Base-by-base conservation (phyloP, 306 rosid genomes). In the Vigna radiata region DNA sequence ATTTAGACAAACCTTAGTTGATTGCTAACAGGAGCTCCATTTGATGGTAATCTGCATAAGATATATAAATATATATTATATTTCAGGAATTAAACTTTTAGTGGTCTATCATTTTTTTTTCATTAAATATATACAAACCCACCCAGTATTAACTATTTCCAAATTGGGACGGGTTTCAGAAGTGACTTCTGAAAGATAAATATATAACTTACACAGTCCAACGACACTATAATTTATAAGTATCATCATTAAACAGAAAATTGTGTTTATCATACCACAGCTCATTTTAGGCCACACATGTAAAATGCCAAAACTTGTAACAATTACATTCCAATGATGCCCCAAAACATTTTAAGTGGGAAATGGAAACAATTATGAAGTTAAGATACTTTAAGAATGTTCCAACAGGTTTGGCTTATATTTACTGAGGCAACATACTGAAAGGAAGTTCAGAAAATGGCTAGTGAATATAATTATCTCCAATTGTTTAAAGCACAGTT, bases 11-110 rank as follows among this genome's bases (percentile, higher is more conserved):
- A 94, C 98, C 98, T 91, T 65, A 94, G 84, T 77, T 94, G 96
- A 85, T 83, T 90, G 78, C 97, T 87, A 66, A 21, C 90, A 80
- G 90, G 94, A 81, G 65, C 86, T 82, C 90, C 98, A 77, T 79
- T 88, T 56, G 93, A 84, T 3, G 84, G 87, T 65, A 81, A 77
- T 81, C 98, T 91, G 90, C 68, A 72, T 18, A 70, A 81, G 43
- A 72, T 58, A 82, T 43, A 82, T 33, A 83, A 19, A 76, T 25
- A 65, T 0, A 50, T 50, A 61, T 79, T 65, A 71, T 33, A 41
- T 68, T 68, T 39, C 62, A 59, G 65, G 11, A 80, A 73, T 47
- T 61, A 54, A 70, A 62, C 75, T 15, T 66, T 70, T 72, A n/a
- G 44, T 66, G 59, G 54, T 67, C 75, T 72, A 77, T 68, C 59